Evolutionary conservation across 2,329 filamentous ascomycete genomes (phyloP).

Genomic region (Albophoma yamanashiensis): DNA sequence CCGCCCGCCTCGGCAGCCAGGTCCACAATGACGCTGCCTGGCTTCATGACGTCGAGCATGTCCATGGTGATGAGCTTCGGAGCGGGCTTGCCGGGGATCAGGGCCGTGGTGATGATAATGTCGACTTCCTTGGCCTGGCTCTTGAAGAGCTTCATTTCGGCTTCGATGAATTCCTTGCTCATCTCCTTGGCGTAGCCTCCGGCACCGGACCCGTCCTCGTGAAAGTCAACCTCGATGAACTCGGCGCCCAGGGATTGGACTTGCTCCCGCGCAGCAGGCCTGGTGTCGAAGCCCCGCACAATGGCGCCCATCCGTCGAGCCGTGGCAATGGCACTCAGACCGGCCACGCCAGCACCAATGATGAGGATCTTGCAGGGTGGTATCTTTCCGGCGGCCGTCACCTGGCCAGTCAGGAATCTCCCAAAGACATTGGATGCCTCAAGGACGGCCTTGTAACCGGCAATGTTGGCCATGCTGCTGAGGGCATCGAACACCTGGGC

Average conservation of each 20-base stretch:
- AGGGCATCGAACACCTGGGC: conserved; percentile 83
- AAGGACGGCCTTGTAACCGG: conserved; percentile 83
- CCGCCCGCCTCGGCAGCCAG: conserved; percentile 80
- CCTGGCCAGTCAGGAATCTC: conserved; percentile 78
- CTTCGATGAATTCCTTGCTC: conserved; percentile 87
- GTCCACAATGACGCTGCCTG: conserved; percentile 80
- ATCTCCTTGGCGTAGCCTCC: conserved; percentile 90
- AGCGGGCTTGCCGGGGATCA: conserved; percentile 76
- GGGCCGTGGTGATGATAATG: conserved; percentile 85
- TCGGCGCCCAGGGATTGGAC: conserved; percentile 85
- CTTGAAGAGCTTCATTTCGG: conserved; percentile 86
- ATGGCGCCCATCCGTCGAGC: conserved; percentile 81
- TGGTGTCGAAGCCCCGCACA: conserved; percentile 84
- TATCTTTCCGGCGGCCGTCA: conserved; percentile 83
- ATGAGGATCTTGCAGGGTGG: conserved; percentile 84
- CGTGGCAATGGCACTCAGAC: conserved; percentile 78
- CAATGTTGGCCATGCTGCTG: conserved; percentile 90
- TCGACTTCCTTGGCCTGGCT: conserved; percentile 82
- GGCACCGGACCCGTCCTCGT: conserved; percentile 75
- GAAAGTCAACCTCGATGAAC: conserved; percentile 75
- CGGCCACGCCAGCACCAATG: conserved; percentile 83
- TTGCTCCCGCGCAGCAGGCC: conserved; percentile 77
- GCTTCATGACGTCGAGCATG: conserved; percentile 79
- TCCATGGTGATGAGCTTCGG: conserved; percentile 74
- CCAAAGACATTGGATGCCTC: conserved; percentile 87